Evolutionary conservation across 2,329 filamentous ascomycete genomes (phyloP), one percentile per base, ranked within the genome.

Genomic region (Pleurostoma richardsiae): DNA sequence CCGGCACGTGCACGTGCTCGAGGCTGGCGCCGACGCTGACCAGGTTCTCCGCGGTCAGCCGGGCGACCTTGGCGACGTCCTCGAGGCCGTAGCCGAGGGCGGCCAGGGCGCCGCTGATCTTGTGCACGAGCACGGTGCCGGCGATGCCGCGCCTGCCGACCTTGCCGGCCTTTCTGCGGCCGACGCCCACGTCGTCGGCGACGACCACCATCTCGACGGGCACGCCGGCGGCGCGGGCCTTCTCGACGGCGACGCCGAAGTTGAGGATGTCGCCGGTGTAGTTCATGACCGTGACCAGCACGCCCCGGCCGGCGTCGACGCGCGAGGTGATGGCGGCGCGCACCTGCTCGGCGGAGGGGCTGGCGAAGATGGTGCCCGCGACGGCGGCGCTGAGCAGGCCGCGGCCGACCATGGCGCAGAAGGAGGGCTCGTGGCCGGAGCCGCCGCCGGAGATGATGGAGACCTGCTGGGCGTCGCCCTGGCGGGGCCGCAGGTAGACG

Each of bases 271-370:
- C 88, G 36, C 88, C 88, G 1, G 90, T 95, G 67, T 95, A 95
- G 66, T 96, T 96, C 88, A 95, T 96, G 30, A 95, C 88, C 5
- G 91, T 85, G n/a, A 96, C 86, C 39, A 96, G 66, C 2, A 96
- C 86, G 28, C 91, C 92, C 7, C 47, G 46, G 6, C 11, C 42
- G 29, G 41, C 43, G 50, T 88, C 82, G 3, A 95, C 86, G 26
- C 88, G 77, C 39, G 82, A 79, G 59, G 85, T 79, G 45, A 95
- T 85, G 49, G 84, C 89, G 54, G 80, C 75, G 46, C 88, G 81
- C 46, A 96, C 83, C 70, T 96, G 91, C 67, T 94, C 83, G 0
- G 86, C 83, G 3, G 75, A 80, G 1, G 87, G 87, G 10, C 80
- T 85, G 2, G 87, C 86, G 60, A 91, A 91, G 56, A 91, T 90